Base-by-base conservation (phyloP, 257 asterid genomes). In the Coffea canephora region DNA sequence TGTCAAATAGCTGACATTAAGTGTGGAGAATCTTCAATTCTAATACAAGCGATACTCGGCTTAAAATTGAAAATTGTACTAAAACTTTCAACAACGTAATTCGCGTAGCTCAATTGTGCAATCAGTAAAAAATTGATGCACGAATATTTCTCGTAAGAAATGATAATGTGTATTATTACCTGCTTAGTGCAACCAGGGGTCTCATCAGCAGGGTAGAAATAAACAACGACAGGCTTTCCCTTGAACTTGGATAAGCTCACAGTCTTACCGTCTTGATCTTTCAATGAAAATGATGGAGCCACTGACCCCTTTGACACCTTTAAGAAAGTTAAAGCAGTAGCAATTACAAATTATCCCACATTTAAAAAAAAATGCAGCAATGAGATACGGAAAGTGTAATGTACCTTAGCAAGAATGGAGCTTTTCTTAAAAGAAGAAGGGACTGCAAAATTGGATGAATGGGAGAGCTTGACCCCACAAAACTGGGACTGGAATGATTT, bases 141-240 rank as follows among this genome's bases (percentile, higher is more conserved):
- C 16, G 10, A 54, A 27, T n/a, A 27, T 55, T 23, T 21, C 69
- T 27, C 7, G 13, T 15, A 69, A 6, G 43, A 15, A 36, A 52
- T 34, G 76, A 39, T 25, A 67, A n/a, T 27, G 59, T 27, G 27
- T 36, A 74, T 52, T 13, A 34, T 27, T 77, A 96, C 99, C 97
- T 96, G 97, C 80, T 94, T 96, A 83, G 98, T 96, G 84, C 99
- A 96, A 43, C 99, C 97, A 69, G 98, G 98, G 82, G 92, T 85
- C 84, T 92, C 99, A 84, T 96, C 99, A 80, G 95, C 99, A 82
- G 98, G 99, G 87, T 96, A 96, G 97, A 96, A 96, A 84, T 96
- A 96, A 82, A 96, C 91, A 76, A 96, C 87, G 2, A 91, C 91
- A 25, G 99, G 99, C 90, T 87, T 96, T 73, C 98, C 99, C 86